These are phyloP conservation scores for Scleromitrula shiraiana DNA, from an alignment of 2,329 filamentous ascomycete genomes.

Conservation along the genomic window DNA sequence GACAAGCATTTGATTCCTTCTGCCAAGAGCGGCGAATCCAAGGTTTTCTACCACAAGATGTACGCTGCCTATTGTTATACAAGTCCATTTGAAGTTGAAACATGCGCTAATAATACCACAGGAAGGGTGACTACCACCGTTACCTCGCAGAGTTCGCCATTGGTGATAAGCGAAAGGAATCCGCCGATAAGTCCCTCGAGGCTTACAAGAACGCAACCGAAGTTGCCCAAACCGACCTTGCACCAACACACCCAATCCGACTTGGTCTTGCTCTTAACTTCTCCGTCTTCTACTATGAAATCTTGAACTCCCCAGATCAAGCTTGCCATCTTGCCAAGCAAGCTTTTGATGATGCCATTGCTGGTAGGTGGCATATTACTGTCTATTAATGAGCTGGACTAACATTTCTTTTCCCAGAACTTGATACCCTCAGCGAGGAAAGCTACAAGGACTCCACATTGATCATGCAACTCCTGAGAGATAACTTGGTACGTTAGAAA, in stretches of 20 bases:
- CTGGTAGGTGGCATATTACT: no score
- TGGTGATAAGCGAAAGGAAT: conserved; percentile 84
- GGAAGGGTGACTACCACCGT: conserved; percentile 97
- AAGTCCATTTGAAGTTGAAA: no score
- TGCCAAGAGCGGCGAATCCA: conserved; percentile 93
- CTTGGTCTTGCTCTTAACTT: conserved; percentile 97
- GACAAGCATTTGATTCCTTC: conserved; percentile 91
- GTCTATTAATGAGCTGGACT: no score
- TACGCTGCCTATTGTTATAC: conserved; percentile 49
- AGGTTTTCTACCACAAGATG: conserved; percentile 99
- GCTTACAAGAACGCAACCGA: conserved; percentile 99
- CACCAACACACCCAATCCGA: conserved; percentile 95
- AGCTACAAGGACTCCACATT: conserved; percentile 98
- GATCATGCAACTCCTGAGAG: conserved; percentile 97
- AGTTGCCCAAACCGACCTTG: conserved; percentile 94
- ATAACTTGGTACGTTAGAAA: no score
- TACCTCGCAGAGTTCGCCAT: conserved; percentile 91
- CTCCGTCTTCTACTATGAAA: conserved; percentile 99
- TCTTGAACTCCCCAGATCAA: conserved; percentile 93
- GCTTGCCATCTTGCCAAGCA: conserved; percentile 99
- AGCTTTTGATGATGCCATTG: conserved; percentile 97
- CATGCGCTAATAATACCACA: conserved; percentile 31
- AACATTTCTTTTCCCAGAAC: no score
- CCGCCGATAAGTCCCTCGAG: conserved; percentile 81
- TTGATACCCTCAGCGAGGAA: conserved; percentile 95